Base-by-base conservation (phyloP, 225 moss, liverwort and hornwort genomes). In the Bryoerythrophyllum caledonicum region DNA sequence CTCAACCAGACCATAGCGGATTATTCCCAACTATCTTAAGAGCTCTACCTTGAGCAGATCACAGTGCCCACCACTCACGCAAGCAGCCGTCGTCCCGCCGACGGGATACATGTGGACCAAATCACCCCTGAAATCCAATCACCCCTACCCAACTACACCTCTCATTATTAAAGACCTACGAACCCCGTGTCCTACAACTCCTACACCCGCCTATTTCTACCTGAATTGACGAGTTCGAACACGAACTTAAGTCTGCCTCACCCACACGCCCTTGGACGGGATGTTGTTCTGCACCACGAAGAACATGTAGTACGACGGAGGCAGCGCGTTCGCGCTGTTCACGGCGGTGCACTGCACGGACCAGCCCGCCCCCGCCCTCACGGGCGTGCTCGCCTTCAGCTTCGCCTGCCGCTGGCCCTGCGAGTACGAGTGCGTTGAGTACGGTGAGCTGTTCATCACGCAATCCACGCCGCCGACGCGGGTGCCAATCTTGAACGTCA, bases 331-430 rank as follows among this genome's bases (percentile, higher is more conserved):
- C 5, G 48, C 43, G 41, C 59, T 62, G 17, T 51, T 51, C 52
- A 38, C 65, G 4, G 74, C 74, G 0, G 74, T 80, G 40, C 63
- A 62, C 15, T n/a, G 34, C 37, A 69, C 44, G 2, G 79, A 52
- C 74, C 68, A 74, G 2, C 28, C 40, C 7, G 7, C 0, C 30
- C 17, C 43, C 14, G 10, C 68, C 23, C 4, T 32, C 34, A 54
- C 68, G 0, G 74, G 61, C 0, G 4, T 30, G 4, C 62, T 25
- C 2, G 67, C 62, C 68, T 68, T 70, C 19, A 82, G 16, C 25
- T 15, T 73, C 67, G 52, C 27, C 60, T 68, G 77, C 34, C 82
- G 34, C 62, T 82, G 82, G 2, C 82, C 82, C 60, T 77, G 77
- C 26, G 82, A 32, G 62, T 60, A 72, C 30, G 72, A 72, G 60